Conservation (phyloP, 805 yeast genomes). For the Blastobotrys americana region DNA sequence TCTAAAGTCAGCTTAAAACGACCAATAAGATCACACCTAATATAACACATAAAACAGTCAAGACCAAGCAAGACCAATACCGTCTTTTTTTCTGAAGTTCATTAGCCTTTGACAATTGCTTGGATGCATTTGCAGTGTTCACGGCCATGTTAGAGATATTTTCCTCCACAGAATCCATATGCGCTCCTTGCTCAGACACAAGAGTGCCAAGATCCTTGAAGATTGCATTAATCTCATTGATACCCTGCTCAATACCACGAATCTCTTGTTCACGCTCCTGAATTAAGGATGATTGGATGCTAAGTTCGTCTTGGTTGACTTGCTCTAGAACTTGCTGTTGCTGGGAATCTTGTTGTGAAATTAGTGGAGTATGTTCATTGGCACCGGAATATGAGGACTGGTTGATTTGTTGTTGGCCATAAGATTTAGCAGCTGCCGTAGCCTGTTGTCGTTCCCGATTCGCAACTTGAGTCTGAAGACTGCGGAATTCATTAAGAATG, state of each 20-base stretch:
- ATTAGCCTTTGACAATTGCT: constrained; percentile 67
- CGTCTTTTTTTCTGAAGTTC: constrained; percentile 62
- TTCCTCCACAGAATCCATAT: constrained; percentile 76
- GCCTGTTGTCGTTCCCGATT: constrained; percentile 36
- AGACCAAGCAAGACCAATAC: constrained; percentile 64
- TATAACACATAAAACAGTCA: constrained; percentile 53
- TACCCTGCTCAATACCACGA: constrained; percentile 64
- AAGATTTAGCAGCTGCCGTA: constrained; percentile 7
- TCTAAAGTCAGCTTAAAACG: constrained; percentile 6
- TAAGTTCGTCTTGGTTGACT: constrained; percentile 25
- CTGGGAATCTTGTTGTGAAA: constrained; percentile 22
- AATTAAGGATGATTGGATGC: constrained; percentile 33
- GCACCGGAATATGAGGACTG: constrained; percentile 2
- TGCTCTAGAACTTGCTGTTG: constrained; percentile 41
- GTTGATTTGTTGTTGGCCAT: neutral
- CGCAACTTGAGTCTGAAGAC: constrained; percentile 40
- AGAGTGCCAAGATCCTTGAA: constrained; percentile 73
- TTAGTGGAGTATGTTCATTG: constrained; percentile 19
- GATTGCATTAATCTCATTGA: constrained; percentile 76
- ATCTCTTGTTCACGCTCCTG: constrained; percentile 72
- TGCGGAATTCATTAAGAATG: constrained; percentile 41
- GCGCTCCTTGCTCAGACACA: constrained; percentile 79
- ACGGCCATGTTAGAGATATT: constrained; percentile 57
- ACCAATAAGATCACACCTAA: constrained; percentile 44
- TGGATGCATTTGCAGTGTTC: constrained; percentile 62